Conservation (phyloP, 2,329 filamentous ascomycete species). For the Rutstroemia sp. region DNA sequence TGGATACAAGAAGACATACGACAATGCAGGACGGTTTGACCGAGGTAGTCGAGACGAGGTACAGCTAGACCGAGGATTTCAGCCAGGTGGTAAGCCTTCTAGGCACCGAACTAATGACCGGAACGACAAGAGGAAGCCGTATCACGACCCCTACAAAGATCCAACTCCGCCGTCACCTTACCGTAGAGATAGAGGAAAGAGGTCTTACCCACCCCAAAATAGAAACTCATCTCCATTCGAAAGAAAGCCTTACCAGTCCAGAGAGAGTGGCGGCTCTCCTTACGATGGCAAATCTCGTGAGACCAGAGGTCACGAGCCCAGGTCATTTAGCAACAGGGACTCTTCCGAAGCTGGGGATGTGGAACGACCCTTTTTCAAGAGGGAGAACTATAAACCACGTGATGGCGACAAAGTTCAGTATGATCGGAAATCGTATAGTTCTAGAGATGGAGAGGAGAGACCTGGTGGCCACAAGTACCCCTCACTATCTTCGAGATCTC, state of each 20-base stretch:
- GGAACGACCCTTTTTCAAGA: too few species aligned
- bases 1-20: neutral
- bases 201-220: too few species aligned
- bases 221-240: too few species aligned
- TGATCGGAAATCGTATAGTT: too few species aligned
- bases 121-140: neutral
- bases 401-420: too few species aligned
- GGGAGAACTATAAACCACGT: too few species aligned
- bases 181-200: too few species aligned
- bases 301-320: neutral
- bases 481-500: neutral
- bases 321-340: too few species aligned
- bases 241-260: neutral
- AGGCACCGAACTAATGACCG: neutral
- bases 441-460: neutral
- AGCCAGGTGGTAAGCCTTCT: neutral
- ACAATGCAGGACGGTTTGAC: neutral
- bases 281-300: neutral
- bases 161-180: too few species aligned
- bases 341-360: too few species aligned
- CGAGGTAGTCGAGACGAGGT: neutral
- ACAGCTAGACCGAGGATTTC: neutral
- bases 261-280: neutral
- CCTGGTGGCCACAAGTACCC: neutral
- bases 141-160: neutral